Conservation (phyloP, 2,329 filamentous ascomycete genomes). For the Penicillium nordicum region DNA sequence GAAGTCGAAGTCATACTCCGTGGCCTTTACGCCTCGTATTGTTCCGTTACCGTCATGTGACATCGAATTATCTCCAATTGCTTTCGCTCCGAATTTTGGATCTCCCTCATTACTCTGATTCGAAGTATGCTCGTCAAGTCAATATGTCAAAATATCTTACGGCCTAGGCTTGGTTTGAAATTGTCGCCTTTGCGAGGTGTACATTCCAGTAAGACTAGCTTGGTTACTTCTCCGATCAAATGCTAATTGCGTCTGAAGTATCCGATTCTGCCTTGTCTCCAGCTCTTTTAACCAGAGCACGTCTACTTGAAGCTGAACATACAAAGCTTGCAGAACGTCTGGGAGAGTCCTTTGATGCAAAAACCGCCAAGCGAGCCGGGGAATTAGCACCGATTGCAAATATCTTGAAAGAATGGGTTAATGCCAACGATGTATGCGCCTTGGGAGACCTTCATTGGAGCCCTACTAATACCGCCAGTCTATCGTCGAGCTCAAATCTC, state of each 20-base stretch:
- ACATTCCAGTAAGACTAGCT: constrained; percentile 28
- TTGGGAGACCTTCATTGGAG: neutral
- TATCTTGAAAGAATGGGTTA: constrained; percentile 56
- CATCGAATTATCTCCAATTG: constrained; percentile 2
- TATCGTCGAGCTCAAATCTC: constrained; percentile 65
- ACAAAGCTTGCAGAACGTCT: constrained; percentile 51
- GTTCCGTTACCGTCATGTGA: constrained; percentile 15
- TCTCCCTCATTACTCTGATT: neutral
- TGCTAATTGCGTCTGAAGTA: constrained; percentile 17
- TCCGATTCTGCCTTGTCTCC: constrained; percentile 47
- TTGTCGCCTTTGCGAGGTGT: constrained; percentile 24
- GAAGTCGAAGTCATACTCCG: constrained; percentile 13
- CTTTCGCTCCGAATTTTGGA: neutral
- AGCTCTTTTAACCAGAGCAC: constrained; percentile 55
- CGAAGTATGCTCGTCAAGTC: constrained; percentile 40
- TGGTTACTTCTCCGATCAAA: neutral
- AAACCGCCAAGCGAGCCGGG: constrained; percentile 56
- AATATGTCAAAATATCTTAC: constrained; percentile 48
- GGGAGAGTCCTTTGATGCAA: constrained; percentile 53
- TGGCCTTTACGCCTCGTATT: constrained; percentile 37
- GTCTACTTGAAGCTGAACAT: constrained; percentile 55
- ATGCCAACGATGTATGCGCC: constrained; percentile 52
- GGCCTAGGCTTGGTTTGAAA: constrained; percentile 33
- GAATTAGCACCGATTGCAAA: constrained; percentile 53
- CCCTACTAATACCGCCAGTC: constrained; percentile 37